Conservation (phyloP, 805 yeast genomes). For the Pichia cephalocereana region DNA sequence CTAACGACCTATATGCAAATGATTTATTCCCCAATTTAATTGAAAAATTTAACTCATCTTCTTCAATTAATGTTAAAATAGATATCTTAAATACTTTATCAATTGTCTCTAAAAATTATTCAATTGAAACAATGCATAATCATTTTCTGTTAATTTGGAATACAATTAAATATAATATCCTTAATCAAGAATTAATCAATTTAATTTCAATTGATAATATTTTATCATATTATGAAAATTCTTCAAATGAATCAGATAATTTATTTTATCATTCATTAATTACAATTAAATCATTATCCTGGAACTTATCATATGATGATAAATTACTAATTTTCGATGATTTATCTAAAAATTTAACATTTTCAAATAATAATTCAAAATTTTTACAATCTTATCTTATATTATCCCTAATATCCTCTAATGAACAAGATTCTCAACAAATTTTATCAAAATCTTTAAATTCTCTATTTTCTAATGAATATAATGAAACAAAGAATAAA, state of each 20-base stretch:
- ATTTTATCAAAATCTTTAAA: slow-evolving; percentile 41
- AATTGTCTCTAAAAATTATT: slow-evolving; percentile 46
- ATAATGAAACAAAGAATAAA: slow-evolving; percentile 8
- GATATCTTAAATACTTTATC: slow-evolving; percentile 64
- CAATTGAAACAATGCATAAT: slow-evolving; percentile 36
- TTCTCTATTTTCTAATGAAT: slow-evolving; percentile 23
- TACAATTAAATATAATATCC: slow-evolving; percentile 78
- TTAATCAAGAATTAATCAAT: slow-evolving; percentile 54
- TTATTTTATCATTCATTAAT: slow-evolving; percentile 33
- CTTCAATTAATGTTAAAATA: slow-evolving; percentile 60
- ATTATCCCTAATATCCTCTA: slow-evolving; percentile 35
- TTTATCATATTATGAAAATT: slow-evolving; percentile 22
- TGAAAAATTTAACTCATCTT: slow-evolving; percentile 63
- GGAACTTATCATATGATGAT: slow-evolving; percentile 13
- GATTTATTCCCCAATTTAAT: slow-evolving; percentile 71
- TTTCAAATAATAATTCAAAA: slow-evolving; percentile 38
- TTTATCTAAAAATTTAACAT: slow-evolving; percentile 27
- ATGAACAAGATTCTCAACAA: slow-evolving; percentile 22
- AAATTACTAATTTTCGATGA: slow-evolving; percentile 33
- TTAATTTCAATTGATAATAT: slow-evolving; percentile 21
- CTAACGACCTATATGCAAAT: slow-evolving; percentile 53
- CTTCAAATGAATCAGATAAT: slow-evolving; percentile 26
- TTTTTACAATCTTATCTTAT: slow-evolving; percentile 55
- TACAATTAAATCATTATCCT: slow-evolving; percentile 37
- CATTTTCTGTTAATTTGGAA: slow-evolving; percentile 79